Percentiles rank a stretch among this genome's conserved stretches.
Evolutionary conservation across 495 filamentous ascomycete genomes (phyloP).

Genomic region (Penicillium nucicola): DNA sequence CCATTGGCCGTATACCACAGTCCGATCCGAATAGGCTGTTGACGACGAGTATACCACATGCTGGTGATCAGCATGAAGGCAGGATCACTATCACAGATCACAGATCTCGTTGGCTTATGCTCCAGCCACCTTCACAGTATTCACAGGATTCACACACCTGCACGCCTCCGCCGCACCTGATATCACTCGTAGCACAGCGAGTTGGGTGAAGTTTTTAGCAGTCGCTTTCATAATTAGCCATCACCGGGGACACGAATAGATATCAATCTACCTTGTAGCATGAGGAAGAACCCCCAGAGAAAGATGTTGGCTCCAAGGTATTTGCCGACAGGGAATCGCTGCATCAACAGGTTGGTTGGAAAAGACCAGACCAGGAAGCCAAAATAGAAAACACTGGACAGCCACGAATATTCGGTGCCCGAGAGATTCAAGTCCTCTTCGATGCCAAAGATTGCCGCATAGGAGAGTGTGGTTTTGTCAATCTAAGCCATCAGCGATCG

Average conservation of each 20-base stretch:
- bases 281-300: constrained; percentile 46
- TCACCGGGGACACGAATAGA: too few species aligned
- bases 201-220: constrained; percentile 44
- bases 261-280: constrained; percentile 15
- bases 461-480: constrained; percentile 55
- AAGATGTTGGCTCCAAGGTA: constrained; percentile 52
- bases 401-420: constrained; percentile 51
- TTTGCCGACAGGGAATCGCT: constrained; percentile 46
- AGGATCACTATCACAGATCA: constrained; percentile 20
- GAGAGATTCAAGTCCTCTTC: constrained; percentile 39
- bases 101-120: too few species aligned
- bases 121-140: too few species aligned
- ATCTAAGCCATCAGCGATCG: constrained; percentile 34
- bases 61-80: constrained; percentile 28
- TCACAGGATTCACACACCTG: constrained; percentile 9
- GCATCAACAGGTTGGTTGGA: constrained; percentile 49
- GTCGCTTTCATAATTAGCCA: constrained; percentile 40
- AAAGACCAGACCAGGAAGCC: constrained; percentile 48
- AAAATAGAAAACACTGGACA: constrained; percentile 54
- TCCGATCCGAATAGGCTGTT: constrained; percentile 58
- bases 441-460: constrained; percentile 57
- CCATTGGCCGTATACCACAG: constrained; percentile 60
- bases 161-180: constrained; percentile 52
- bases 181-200: constrained; percentile 48
- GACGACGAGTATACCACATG: constrained; percentile 41